These are phyloP conservation scores for Hirschioporus abietinus DNA, from an alignment of 768 basidiomycete species.

Conservation along the genomic window DNA sequence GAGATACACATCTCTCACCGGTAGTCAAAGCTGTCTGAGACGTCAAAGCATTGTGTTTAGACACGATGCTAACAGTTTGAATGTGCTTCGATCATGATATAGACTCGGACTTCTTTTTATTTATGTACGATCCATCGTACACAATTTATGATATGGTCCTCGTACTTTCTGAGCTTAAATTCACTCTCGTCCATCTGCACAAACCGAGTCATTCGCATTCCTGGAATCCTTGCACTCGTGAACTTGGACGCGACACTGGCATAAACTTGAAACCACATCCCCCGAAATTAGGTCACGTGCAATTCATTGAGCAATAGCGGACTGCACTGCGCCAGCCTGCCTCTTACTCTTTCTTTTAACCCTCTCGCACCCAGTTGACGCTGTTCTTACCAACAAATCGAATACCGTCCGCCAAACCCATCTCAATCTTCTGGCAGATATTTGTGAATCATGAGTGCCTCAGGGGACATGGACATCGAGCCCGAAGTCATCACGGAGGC, in stretches of 20 bases:
- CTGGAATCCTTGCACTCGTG: background rate
- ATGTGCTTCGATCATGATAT: background rate
- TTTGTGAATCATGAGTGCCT: background rate
- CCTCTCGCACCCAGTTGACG: background rate
- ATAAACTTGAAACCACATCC: background rate
- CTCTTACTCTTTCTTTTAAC: background rate
- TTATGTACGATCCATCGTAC: background rate
- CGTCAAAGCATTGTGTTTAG: background rate
- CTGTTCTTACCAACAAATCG: background rate
- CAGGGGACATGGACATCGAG: conserved; percentile 1
- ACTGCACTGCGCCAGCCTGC: background rate
- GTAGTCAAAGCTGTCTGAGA: background rate
- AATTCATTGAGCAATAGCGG: background rate
- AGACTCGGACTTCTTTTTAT: background rate
- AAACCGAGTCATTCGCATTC: background rate
- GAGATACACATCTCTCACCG: background rate
- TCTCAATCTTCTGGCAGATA: background rate
- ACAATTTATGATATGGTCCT: conserved; percentile 8
- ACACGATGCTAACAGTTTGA: background rate
- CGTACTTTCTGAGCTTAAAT: background rate
- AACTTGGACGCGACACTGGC: background rate
- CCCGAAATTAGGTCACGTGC: background rate
- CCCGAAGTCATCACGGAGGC: conserved; percentile 1
- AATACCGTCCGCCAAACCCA: background rate
- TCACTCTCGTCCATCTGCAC: background rate